Evolutionary conservation across 306 rosid species (phyloP).

Genomic region (Trifolium pratense): DNA sequence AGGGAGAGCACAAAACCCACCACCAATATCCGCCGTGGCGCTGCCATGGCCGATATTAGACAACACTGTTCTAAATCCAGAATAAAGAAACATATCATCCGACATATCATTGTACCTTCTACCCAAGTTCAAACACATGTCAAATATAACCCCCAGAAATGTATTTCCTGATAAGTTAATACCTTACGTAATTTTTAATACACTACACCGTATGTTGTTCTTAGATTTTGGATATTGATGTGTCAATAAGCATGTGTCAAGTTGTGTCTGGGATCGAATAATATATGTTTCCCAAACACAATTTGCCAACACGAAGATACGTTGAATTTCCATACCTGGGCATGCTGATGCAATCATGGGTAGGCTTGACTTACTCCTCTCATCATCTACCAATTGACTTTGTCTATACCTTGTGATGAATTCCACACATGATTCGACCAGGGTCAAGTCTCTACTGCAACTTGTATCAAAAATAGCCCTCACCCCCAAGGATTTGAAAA

Average conservation of each 20-base stretch:
- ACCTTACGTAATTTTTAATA: neutral
- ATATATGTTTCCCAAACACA: conserved; percentile 23
- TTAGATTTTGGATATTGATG: neutral
- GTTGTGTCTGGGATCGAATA: conserved; percentile 20
- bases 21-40: neutral
- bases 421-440: conserved; percentile 83
- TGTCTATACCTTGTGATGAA: conserved; percentile 75
- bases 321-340: conserved; percentile 71
- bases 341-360: conserved; percentile 98
- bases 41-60: too few species aligned
- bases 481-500: conserved; percentile 89
- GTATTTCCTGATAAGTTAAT: conserved; percentile 1
- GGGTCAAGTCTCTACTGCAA: conserved; percentile 86
- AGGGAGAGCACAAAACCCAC: neutral
- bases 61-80: neutral
- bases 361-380: conserved; percentile 51
- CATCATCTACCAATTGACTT: conserved; percentile 56
- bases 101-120: conserved; percentile 22
- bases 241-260: conserved; percentile 3
- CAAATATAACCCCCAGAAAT: neutral
- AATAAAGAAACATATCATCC: conserved; percentile 6
- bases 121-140: neutral
- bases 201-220: neutral
- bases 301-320: conserved; percentile 24
- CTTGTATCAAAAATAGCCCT: conserved; percentile 91